Base-by-base conservation (phyloP, 1,284 basidiomycete species). In the Ustilago trichophora region DNA sequence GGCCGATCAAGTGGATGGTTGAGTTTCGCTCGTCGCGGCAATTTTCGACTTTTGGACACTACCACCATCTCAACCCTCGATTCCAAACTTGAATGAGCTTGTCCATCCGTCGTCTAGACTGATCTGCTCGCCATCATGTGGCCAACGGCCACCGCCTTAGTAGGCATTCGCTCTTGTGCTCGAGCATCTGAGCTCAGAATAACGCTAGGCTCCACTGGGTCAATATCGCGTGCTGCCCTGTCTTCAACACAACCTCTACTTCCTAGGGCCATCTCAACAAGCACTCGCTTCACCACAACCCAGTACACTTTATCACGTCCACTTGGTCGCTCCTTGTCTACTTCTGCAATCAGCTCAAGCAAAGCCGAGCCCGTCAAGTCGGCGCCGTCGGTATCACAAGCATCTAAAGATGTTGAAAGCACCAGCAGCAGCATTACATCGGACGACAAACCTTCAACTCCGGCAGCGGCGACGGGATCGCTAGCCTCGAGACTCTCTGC, bases 81-180 rank as follows among this genome's bases (percentile, higher is more conserved):
- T 13, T 16, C 3, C 22, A 2, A 42, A 19, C 15, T 42, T 46
- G 43, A 21, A 51, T 58, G 55, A 10, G 16, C 18, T 31, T n/a
- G n/a, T 21, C 13, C n/a, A 33, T 18, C 24, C 26, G 16, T 7
- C 22, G 33, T 1, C 22, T 25, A 19, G 15, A 36, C 19, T 27
- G 31, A 21, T 21, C 24, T 21, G 24, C 25, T 45, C 36, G 31
- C 35, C 29, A 40, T 46, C 51, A 62, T 62, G 58, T 62, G 58
- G 58, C 51, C 44, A 29, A 37, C 43, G 45, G 52, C 47, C 52
- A 62, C 51, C 24, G 51, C 58, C 47, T 36, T 55, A 18, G 47
- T 62, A 26, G 58, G 58, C 52, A 35, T 62, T 15, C 58, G 58
- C 43, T 50, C 51, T 3, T 62, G 52, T 27, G 51, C 33, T 41